phyloP scores from a whole-genome alignment of 768 basidiomycete genomes.

The Suillus plorans region DNA sequence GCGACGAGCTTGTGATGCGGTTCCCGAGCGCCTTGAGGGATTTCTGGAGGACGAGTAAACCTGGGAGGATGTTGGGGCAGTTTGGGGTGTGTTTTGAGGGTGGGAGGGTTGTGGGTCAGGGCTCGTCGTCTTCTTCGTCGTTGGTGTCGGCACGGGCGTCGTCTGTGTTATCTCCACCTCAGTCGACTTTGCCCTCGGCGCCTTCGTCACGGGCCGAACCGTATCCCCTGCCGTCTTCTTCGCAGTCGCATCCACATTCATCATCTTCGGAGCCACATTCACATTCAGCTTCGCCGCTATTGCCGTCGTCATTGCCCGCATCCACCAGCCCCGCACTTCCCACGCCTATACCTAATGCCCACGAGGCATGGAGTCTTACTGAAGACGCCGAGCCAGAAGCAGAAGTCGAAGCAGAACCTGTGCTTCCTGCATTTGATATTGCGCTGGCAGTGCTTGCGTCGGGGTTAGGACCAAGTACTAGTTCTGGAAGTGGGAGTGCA shows the following conservation, averaged over 20 bases:
- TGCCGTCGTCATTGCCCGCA: background rate
- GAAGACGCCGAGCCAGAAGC: background rate
- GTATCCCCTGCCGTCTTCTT: slow-evolving; percentile 12
- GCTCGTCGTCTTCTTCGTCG: slow-evolving; percentile 11
- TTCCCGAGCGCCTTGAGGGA: slow-evolving; percentile 65
- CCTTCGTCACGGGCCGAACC: background rate
- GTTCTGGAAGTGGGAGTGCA: background rate
- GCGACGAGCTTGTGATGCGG: slow-evolving; percentile 57
- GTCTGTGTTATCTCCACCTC: background rate
- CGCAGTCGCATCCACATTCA: slow-evolving; percentile 18
- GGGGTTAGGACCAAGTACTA: slow-evolving; percentile 5
- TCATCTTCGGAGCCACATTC: background rate
- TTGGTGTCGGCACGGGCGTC: background rate
- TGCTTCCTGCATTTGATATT: slow-evolving; percentile 24
- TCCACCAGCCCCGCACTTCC: background rate
- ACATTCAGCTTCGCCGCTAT: slow-evolving; percentile 8
- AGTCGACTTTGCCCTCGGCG: background rate
- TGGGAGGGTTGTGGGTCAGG: slow-evolving; percentile 14
- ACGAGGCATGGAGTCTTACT: background rate
- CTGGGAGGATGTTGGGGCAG: slow-evolving; percentile 49
- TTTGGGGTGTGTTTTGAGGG: slow-evolving; percentile 44
- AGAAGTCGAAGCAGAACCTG: slow-evolving; percentile 1
- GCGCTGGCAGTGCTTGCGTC: slow-evolving; percentile 29
- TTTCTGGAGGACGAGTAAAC: slow-evolving; percentile 49
- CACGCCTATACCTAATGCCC: background rate